A percentile compares a stretch with the other conserved stretches of the same genome.
phyloP scores from a whole-genome alignment of 345 rosid genomes.

The Carallia pectinifolia region DNA sequence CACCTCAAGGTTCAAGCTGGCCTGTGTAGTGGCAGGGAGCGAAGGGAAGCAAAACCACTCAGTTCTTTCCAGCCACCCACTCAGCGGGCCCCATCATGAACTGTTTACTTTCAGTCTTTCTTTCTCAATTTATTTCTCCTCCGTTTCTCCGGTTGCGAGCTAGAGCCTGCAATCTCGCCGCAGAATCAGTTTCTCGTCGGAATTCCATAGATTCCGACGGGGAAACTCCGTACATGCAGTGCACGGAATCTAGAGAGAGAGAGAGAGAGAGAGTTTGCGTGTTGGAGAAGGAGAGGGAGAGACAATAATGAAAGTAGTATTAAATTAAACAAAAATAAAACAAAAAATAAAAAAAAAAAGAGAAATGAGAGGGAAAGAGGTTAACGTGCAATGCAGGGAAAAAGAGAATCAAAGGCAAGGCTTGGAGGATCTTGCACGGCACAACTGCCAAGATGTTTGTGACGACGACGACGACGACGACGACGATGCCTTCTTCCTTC shows the following conservation, averaged over 20 bases:
- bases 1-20: no score
- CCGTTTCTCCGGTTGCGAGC: conserved; percentile 9
- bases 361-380: conserved; percentile 21
- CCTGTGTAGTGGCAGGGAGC: no score
- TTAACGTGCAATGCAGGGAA: conserved; percentile 65
- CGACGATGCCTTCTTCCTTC: conserved; percentile 38
- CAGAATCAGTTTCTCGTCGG: conserved; percentile 18
- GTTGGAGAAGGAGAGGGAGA: background rate
- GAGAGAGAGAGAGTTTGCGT: background rate
- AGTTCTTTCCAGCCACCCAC: no score
- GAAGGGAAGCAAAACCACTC: no score
- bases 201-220: conserved; percentile 24
- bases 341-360: conserved; percentile 2
- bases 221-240: background rate
- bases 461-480: conserved; percentile 11
- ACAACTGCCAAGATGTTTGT: conserved; percentile 24
- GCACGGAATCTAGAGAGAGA: conserved; percentile 1
- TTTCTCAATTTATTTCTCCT: conserved; percentile 1
- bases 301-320: background rate
- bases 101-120: background rate
- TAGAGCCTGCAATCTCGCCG: conserved; percentile 43
- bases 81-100: no score
- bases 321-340: background rate
- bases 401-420: conserved; percentile 31
- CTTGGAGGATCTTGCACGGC: conserved; percentile 47